Base-by-base conservation (phyloP, 2,329 filamentous ascomycete species). In the Colletotrichum musicola region DNA sequence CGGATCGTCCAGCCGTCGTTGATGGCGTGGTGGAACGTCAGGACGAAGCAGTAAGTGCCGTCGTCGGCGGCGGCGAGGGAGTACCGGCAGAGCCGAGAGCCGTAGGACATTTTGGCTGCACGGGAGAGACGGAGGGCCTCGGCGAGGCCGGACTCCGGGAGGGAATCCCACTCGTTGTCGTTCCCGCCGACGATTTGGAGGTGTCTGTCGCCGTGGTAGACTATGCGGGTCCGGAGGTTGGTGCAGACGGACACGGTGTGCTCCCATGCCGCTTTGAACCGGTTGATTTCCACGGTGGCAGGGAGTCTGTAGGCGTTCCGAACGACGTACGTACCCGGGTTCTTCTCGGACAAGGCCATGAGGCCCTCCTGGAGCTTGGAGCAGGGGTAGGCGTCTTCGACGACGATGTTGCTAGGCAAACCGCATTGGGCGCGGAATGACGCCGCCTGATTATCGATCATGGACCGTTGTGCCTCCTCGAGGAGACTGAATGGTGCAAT, bases 211-310 rank as follows among this genome's bases (percentile, higher is more conserved):
- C 68, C 38, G 14, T 65, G 27, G 7, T 62, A 59, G 30, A 64
- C 53, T 4, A 69, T 69, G 6, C 62, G 35, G 6, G 67, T 69
- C 6, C 62, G 62, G 20, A 69, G 57, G 18, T 51, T 65, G 14
- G 18, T 20, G 58, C 57, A 65, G 16, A 60, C 22, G 5, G 30
- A 6, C 4, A 70, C 20, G 40, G 69, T 63, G 6, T 10, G 16
- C 7, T 72, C 68, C 78, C 77, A 79, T 3, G 78, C 76, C 1
- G 67, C 50, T 59, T 75, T 74, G 71, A 79, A 78, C 2, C 47
- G 62, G n/a, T 38, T n/a, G 14, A 35, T 30, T 9, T 55, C n/a
- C 12, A 56, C 51, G 0, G 22, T 35, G 2, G 12, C 18, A 0
- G 27, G 16, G 51, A 64, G 14, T 10, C 30, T 10, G 7, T 68